Evolutionary conservation across 495 filamentous ascomycete species (phyloP).

Genomic region (Neurospora sublineolata): DNA sequence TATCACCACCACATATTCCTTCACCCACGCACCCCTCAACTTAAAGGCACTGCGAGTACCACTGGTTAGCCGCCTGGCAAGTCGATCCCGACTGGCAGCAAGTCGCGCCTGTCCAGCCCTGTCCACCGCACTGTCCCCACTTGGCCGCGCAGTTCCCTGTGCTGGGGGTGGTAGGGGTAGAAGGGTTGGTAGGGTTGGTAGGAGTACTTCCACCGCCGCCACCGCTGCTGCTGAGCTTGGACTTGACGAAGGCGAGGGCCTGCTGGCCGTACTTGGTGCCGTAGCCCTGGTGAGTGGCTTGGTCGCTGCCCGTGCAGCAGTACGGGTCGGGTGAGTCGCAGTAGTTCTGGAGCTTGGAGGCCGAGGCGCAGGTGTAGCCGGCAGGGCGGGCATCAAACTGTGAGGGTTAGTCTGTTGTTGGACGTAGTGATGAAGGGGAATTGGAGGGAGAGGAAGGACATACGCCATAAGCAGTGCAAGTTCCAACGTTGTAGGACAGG

Average conservation of each 20-base stretch:
- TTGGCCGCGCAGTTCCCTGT: conserved; percentile 17
- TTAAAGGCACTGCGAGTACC: conserved; percentile 27
- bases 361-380: conserved; percentile 43
- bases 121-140: conserved; percentile 24
- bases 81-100: conserved; percentile 17
- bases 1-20: conserved; percentile 6
- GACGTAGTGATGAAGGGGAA: not conserved
- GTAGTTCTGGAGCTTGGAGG: conserved; percentile 46
- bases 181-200: not conserved
- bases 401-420: conserved; percentile 3
- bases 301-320: conserved; percentile 51
- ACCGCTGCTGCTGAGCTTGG: conserved; percentile 18
- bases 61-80: conserved; percentile 19
- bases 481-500: conserved; percentile 50
- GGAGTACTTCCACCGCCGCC: conserved; percentile 2
- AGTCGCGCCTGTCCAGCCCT: conserved; percentile 18
- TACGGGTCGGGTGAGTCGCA: conserved; percentile 52
- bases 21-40: not conserved
- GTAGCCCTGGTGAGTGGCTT: conserved; percentile 46
- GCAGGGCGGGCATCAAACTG: conserved; percentile 45
- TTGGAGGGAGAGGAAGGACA: conserved; percentile 13
- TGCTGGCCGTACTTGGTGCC: conserved; percentile 46
- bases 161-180: conserved; percentile 8
- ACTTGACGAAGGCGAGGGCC: conserved; percentile 44
- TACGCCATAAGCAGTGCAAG: conserved; percentile 47